phyloP scores from a whole-genome alignment of 371 early-diverging fungal genomes.

The Mucor mucedo region DNA sequence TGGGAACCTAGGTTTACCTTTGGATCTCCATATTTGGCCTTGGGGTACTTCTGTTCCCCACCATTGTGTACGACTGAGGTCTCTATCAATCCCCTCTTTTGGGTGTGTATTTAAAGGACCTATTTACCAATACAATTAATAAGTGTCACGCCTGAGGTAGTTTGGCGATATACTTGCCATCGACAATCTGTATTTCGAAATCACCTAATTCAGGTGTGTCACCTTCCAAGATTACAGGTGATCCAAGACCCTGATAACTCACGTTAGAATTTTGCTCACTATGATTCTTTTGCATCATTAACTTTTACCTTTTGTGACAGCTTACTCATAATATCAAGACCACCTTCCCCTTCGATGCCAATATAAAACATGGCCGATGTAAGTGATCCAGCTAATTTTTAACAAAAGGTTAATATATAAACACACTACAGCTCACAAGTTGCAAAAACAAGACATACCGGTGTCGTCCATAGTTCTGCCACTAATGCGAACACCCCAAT shows the following conservation, averaged over 20 bases:
- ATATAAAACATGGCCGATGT: constrained; percentile 67
- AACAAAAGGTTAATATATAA: not conserved
- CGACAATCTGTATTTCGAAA: constrained; percentile 65
- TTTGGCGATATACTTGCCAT: constrained; percentile 36
- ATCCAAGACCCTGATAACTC: constrained; percentile 43
- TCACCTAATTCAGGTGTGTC: constrained; percentile 67
- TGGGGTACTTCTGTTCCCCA: constrained; percentile 47
- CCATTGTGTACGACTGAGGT: constrained; percentile 53
- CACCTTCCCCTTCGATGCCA: constrained; percentile 71
- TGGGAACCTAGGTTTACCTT: constrained; percentile 31
- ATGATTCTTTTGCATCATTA: not conserved
- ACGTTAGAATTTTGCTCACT: not conserved
- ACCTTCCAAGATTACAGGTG: constrained; percentile 58
- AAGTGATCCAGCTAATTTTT: constrained; percentile 22
- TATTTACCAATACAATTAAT: not conserved
- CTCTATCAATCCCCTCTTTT: constrained; percentile 26
- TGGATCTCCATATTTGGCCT: constrained; percentile 53
- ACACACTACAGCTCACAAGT: not conserved
- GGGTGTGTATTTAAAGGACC: constrained; percentile 41
- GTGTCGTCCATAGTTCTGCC: constrained; percentile 64
- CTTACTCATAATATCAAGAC: constrained; percentile 57
- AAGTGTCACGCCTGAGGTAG: not conserved
- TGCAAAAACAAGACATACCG: constrained; percentile 17
- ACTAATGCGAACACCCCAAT: constrained; percentile 86
- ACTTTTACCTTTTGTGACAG: constrained; percentile 43